Evolutionary conservation across 179 eudicot species (phyloP).

Genomic region (Beta macrorhiza): DNA sequence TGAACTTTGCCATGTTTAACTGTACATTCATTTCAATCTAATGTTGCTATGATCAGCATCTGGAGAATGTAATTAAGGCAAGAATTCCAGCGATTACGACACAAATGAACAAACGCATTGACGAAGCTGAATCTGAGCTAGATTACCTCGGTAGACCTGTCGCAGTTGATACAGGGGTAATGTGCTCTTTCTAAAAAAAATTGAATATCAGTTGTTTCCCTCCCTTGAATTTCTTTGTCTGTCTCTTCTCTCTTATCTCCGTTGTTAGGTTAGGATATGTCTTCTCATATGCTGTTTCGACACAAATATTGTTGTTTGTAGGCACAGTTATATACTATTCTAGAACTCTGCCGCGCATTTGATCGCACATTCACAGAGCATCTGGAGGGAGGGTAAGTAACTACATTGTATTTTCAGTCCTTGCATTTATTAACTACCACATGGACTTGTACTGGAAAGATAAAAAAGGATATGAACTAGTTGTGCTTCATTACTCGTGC

Average conservation of each 20-base stretch:
- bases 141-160: slow-evolving; percentile 52
- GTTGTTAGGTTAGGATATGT: background rate
- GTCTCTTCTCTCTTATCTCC: too few species aligned
- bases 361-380: slow-evolving; percentile 62
- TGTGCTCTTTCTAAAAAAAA: slow-evolving; percentile 4
- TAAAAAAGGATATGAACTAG: too few species aligned
- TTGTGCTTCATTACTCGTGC: too few species aligned
- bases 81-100: slow-evolving; percentile 50
- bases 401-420: background rate
- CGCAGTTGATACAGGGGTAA: slow-evolving; percentile 57
- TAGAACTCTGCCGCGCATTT: slow-evolving; percentile 77
- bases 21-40: background rate
- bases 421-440: too few species aligned
- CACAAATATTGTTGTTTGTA: slow-evolving; percentile 17
- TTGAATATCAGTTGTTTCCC: background rate
- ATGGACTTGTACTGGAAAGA: too few species aligned
- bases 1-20: background rate
- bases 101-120: slow-evolving; percentile 43
- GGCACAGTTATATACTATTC: slow-evolving; percentile 59
- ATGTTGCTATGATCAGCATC: slow-evolving; percentile 36
- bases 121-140: slow-evolving; percentile 55
- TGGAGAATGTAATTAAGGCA: slow-evolving; percentile 54
- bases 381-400: slow-evolving; percentile 65
- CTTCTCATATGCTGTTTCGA: slow-evolving; percentile 5
- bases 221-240: background rate